Evolutionary conservation across 768 basidiomycete species (phyloP), one percentile per base, ranked within the genome.

Genomic region (Podaxis rugospora): DNA sequence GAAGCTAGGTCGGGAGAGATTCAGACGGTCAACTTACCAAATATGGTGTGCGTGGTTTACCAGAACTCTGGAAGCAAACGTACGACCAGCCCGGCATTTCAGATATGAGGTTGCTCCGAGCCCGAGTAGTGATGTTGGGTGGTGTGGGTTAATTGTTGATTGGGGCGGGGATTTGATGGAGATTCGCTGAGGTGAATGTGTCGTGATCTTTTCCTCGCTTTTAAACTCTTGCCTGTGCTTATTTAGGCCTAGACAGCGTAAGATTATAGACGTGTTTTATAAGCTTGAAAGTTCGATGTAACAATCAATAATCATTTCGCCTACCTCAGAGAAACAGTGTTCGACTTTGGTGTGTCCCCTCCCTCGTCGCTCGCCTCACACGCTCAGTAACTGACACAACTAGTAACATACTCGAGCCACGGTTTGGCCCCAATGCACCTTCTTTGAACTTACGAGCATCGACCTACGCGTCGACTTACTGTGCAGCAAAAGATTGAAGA

Each of bases 261-360:
- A 87, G 60, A 85, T 93, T 14, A 89, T 92, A 1, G 89, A 95
- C 70, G 78, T 92, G 3, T 96, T 98, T 68, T 80, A 89, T 55
- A 76, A 28, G 27, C 27, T 28, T 28, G 5, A 16, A 81, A 90
- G 44, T 89, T 90, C 42, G 97, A 99, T 72, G 75, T 98, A 50
- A 99, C 97, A 0, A 87, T 90, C 16, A 97, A 98, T 68, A 95
- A 98, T 51, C 95, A 99, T 74, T 98, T 98, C 73, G 84, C 87
- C 0, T 92, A 91, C 70, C 78, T 98, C 49, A 81, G 82, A 68
- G 93, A 97, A 74, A 86, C 92, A 0, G 76, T 93, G 63, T 70
- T 71, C 0, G 85, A 83, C 57, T 73, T 84, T 3, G 90, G 92
- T 91, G 61, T 27, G 83, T 70, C 36, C 14, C 36, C 42, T 59